Evolutionary conservation across 2,329 filamentous ascomycete species (phyloP), one percentile per base, ranked within the genome.

Genomic region (Ceratocystis huliohia): DNA sequence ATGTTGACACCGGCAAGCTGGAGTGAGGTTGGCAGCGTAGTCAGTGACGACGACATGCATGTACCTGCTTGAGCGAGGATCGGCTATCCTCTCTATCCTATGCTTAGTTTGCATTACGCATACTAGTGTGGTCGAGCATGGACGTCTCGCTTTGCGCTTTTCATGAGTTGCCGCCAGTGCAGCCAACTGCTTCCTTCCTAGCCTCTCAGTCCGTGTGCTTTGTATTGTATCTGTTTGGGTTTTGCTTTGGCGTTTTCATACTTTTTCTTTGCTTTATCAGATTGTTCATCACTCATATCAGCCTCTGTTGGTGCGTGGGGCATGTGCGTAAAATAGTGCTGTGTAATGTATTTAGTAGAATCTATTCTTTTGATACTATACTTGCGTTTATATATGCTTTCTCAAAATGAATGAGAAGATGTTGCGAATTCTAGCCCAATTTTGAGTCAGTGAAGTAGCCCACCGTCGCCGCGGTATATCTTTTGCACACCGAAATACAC

Each of bases 21-120:
- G 84, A 84, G 82, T 5, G 84, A 87, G 72, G 79, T 87, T 15
- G 84, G 83, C 68, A 87, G 84, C 69, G 79, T 84, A 13, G 75
- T 85, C 30, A 86, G 83, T 72, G 82, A 84, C 72, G 81, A 74
- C 70, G 81, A 84, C 62, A 73, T 72, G 8, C 72, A 68, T 50
- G 65, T 71, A 4, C 74, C 73, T 10, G 70, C 72, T n/a, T 76
- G 50, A 53, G n/a, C 2, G n/a, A 8, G 15, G 37, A 17, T 61
- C 73, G 59, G 22, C 20, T 45, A 17, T 67, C 64, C 22, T 46
- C 13, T 63, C 20, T 45, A 17, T 67, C 64, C 22, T 46, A 15
- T 63, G 45, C 33, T 30, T 64, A 33, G 41, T 65, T 67, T 63
- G 37, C 65, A 30, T 37, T 62, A 13, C 6, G 41, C 25, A 4